Conservation (phyloP, 108 stramenopile species). For the Pseudonitzschia multistriata region DNA sequence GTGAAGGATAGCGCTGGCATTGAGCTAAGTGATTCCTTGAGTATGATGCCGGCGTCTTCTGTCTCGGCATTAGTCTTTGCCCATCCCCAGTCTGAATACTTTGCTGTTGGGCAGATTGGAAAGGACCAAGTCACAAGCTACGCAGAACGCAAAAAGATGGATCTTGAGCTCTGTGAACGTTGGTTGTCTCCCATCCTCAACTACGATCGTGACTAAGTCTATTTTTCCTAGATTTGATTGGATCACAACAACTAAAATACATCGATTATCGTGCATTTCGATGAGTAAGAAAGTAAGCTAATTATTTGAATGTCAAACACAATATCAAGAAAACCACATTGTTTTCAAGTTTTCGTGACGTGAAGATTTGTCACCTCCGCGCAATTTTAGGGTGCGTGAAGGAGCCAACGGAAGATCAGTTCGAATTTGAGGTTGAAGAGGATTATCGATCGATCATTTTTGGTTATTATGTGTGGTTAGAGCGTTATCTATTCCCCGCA, state of each 20-base stretch:
- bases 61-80: constrained; percentile 98
- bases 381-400: too few relatives aligned
- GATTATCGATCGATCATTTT: too few relatives aligned
- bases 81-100: constrained; percentile 94
- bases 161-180: constrained; percentile 79
- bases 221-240: neutral
- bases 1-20: constrained; percentile 94
- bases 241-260: too few relatives aligned
- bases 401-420: too few relatives aligned
- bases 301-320: neutral
- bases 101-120: constrained; percentile 98
- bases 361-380: too few relatives aligned
- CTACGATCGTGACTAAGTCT: constrained; percentile 75
- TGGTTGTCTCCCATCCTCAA: constrained; percentile 98
- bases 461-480: neutral
- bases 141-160: constrained; percentile 91
- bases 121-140: constrained; percentile 99
- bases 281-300: too few relatives aligned
- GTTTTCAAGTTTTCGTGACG: neutral
- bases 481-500: neutral
- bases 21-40: constrained; percentile 86
- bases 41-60: constrained; percentile 98
- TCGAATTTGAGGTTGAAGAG: too few relatives aligned
- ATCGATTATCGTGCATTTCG: neutral
- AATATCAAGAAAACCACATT: neutral